phyloP scores from a whole-genome alignment of 1,284 basidiomycete species.

The Pascua guehoae region DNA sequence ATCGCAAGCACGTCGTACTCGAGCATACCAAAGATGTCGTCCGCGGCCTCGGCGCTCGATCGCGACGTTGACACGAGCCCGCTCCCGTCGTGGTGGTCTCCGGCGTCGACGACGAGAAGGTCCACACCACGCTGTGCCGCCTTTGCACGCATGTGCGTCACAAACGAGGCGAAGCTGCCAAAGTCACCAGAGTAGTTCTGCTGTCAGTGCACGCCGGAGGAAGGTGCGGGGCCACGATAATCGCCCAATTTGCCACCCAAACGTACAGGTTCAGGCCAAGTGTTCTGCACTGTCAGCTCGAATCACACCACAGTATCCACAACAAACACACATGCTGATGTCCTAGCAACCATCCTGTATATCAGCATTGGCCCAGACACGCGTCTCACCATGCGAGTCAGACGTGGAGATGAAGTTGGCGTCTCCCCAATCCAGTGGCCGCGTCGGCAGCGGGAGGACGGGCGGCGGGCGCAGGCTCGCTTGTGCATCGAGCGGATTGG shows the following conservation, averaged over 20 bases:
- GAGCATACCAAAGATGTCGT: constrained; percentile 70
- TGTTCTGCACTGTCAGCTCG: constrained; percentile 31
- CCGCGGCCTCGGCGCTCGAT: constrained; percentile 64
- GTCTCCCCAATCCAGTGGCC: constrained; percentile 44
- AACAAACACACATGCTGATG: constrained; percentile 45
- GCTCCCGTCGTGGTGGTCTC: constrained; percentile 69
- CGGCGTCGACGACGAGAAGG: constrained; percentile 45
- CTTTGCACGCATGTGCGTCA: constrained; percentile 70
- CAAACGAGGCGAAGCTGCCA: constrained; percentile 76
- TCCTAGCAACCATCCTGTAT: constrained; percentile 45
- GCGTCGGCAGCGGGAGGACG: constrained; percentile 34
- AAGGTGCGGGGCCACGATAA: too few species aligned
- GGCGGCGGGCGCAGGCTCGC: not conserved
- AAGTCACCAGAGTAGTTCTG: constrained; percentile 60
- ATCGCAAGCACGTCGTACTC: constrained; percentile 80
- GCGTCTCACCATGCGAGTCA: constrained; percentile 44
- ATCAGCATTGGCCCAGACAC: not conserved
- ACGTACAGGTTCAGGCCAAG: constrained; percentile 50
- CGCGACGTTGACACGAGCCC: constrained; percentile 31
- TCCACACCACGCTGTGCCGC: constrained; percentile 52
- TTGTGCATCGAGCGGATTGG: not conserved
- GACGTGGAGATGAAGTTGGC: constrained; percentile 48
- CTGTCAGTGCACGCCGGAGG: not conserved
- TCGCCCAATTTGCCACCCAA: not conserved
- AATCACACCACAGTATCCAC: not conserved